Percentiles rank a stretch among this genome's conserved stretches.
phyloP scores from a whole-genome alignment of 805 yeast species.

The Babjeviella inositovora region DNA sequence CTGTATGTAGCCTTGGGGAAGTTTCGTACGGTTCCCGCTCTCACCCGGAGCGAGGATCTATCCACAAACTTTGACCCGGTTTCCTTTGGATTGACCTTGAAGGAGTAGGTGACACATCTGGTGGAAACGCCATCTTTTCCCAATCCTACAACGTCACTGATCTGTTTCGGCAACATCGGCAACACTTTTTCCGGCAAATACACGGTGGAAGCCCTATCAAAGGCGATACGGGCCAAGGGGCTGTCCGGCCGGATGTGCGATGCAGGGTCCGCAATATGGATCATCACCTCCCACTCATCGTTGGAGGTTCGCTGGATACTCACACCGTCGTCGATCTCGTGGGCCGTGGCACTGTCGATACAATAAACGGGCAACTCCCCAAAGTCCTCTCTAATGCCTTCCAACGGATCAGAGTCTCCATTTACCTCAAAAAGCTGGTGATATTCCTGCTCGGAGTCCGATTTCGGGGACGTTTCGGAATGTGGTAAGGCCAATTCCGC shows the following conservation, averaged over 20 bases:
- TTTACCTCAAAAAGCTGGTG: conserved; percentile 13
- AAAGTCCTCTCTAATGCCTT: conserved; percentile 18
- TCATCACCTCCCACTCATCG: conserved; percentile 26
- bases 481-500: conserved; percentile 25
- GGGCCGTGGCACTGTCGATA: conserved; percentile 67
- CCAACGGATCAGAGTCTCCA: conserved; percentile 4
- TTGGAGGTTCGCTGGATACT: conserved; percentile 26
- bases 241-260: conserved; percentile 31
- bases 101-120: conserved; percentile 27
- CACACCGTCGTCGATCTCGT: conserved; percentile 90
- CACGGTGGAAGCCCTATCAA: conserved; percentile 42
- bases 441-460: conserved; percentile 24
- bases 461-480: conserved; percentile 19
- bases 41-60: conserved; percentile 12
- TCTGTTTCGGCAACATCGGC: conserved; percentile 54
- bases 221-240: conserved; percentile 35
- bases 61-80: conserved; percentile 4
- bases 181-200: conserved; percentile 54
- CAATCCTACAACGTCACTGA: conserved; percentile 34
- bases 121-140: conserved; percentile 23
- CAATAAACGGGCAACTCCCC: conserved; percentile 48
- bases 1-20: conserved; percentile 44
- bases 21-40: conserved; percentile 23
- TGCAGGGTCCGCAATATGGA: conserved; percentile 83
- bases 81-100: conserved; percentile 10